Base-by-base conservation (phyloP, 192 early-diverging fungal genomes). In the Diversispora eburnea region DNA sequence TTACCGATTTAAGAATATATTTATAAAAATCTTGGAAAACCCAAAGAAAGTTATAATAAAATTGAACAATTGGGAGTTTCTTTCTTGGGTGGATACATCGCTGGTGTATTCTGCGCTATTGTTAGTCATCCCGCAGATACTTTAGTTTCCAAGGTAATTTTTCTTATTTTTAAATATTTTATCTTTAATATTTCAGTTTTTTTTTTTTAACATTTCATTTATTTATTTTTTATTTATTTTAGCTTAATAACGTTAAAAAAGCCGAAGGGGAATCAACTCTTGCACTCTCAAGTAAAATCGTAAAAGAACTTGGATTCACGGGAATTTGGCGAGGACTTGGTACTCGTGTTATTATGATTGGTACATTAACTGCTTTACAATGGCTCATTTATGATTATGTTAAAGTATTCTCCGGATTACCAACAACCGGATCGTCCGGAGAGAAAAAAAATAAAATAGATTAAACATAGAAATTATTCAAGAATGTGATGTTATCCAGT, bases 121-220 rank as follows among this genome's bases (percentile, higher is more conserved):
- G 91, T 96, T 54, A 93, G 91, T 57, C 94, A 96, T 82, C 94
- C 94, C 8, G 94, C 94, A 45, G 94, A 96, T 78, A 90, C 92
- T 2, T 78, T 96, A 66, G 86, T 91, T 13, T 88, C 87, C 43
- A 88, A 90, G 63, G 47, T 84, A 47, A 75, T 39, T 39, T 46
- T 7, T 22, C 19, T 8, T 13, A 5, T 25, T 3, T 25, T 25
- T 47, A 0, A 47, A 22, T 19, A 39, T 42, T 67, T 33, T n/a
- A 51, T 15, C 20, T 20, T 61, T 12, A 51, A 51, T 13, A 51
- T 51, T 13, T 12, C 8, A 2, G 12, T 9, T 49, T 51, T 13
- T 8, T 13, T 12, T 15, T 5, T 2, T 5, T 12, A 62, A 67
- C 4, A 22, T 19, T 47, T 22, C 0, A 7, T 47, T 51, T 33